Percentiles rank a stretch among this genome's conserved stretches.
These are phyloP conservation scores for Priceomyces castillae DNA, from an alignment of 805 yeast genomes.

Conservation along the genomic window DNA sequence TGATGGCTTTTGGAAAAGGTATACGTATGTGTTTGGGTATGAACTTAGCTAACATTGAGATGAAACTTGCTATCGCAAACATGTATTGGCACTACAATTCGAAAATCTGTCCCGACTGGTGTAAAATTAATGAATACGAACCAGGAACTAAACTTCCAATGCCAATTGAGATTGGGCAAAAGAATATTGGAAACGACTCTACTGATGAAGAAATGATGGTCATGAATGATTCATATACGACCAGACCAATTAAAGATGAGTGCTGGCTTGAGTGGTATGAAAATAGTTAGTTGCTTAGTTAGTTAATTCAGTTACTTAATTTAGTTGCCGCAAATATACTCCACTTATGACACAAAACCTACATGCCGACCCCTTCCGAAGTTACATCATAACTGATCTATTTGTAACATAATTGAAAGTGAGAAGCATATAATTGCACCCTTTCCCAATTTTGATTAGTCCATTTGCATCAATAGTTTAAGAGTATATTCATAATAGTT, in stretches of 20 bases:
- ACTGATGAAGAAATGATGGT: slow-evolving; percentile 50
- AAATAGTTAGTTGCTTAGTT: slow-evolving; percentile 4
- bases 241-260: slow-evolving; percentile 50
- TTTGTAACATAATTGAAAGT: neutral
- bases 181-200: slow-evolving; percentile 12
- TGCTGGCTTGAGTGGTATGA: slow-evolving; percentile 47
- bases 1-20: slow-evolving; percentile 74
- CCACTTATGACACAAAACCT: neutral
- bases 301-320: neutral
- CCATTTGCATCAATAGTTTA: neutral
- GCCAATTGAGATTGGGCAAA: slow-evolving; percentile 17
- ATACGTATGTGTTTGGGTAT: slow-evolving; percentile 73
- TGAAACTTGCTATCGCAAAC: slow-evolving; percentile 55
- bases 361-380: neutral
- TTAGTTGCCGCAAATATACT: neutral
- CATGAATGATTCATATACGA: slow-evolving; percentile 57
- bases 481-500: neutral
- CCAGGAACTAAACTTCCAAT: slow-evolving; percentile 8
- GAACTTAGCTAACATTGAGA: slow-evolving; percentile 64
- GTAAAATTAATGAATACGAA: slow-evolving; percentile 23
- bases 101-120: slow-evolving; percentile 43
- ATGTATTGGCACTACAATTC: slow-evolving; percentile 50
- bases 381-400: neutral
- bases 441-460: neutral
- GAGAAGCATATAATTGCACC: neutral